Percentiles rank a stretch among this genome's conserved stretches.
phyloP scores from a whole-genome alignment of 331 rosid species.

The Pyrus hybrid region DNA sequence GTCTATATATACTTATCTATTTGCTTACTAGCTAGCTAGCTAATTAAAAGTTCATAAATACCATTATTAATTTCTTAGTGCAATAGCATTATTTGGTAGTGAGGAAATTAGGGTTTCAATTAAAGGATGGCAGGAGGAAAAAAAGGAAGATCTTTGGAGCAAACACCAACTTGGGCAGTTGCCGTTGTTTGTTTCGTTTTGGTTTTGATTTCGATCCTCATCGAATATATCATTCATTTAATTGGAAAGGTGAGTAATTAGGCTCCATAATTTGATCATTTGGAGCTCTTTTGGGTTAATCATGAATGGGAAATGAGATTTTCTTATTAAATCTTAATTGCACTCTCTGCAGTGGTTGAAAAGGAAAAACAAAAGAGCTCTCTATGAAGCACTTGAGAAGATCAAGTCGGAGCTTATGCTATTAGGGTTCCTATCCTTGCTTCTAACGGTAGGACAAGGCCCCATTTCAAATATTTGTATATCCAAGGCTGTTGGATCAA shows the following conservation, averaged over 20 bases:
- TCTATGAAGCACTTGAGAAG: conserved; percentile 28
- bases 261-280: background rate
- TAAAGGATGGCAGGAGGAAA: conserved; percentile 11
- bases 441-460: conserved; percentile 20
- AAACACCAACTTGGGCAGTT: conserved; percentile 33
- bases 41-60: background rate
- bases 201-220: conserved; percentile 14
- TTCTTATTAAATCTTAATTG: background rate
- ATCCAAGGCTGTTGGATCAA: conserved; percentile 5
- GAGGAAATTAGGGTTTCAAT: too few relatives aligned
- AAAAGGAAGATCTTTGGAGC: conserved; percentile 19
- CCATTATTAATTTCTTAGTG: background rate
- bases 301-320: background rate
- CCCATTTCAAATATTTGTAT: conserved; percentile 20
- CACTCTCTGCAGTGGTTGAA: conserved; percentile 10
- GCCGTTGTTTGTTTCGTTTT: conserved; percentile 22
- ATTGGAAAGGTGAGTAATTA: conserved; percentile 17
- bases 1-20: too few relatives aligned
- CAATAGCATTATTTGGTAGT: background rate
- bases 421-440: conserved; percentile 21
- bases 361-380: conserved; percentile 19
- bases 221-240: conserved; percentile 16
- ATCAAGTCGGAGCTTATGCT: conserved; percentile 29
- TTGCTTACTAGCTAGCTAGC: background rate
- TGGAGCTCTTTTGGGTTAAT: background rate